A percentile compares a stretch with the other conserved stretches of the same genome.
phyloP scores from a whole-genome alignment of 148 eudicot species.

The Camellia lanceoleosa region DNA sequence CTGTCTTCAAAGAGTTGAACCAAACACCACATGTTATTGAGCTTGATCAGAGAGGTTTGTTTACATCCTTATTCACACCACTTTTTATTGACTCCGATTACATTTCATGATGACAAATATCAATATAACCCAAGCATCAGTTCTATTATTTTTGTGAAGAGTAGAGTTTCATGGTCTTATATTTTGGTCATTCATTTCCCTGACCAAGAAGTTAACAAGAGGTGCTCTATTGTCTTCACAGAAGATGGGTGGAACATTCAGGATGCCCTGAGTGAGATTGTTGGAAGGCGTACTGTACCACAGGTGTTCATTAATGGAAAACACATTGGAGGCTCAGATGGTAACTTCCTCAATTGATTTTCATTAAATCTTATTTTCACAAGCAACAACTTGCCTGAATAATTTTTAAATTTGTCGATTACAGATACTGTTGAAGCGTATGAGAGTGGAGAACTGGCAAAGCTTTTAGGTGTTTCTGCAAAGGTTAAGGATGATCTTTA shows the following conservation, averaged over 20 bases:
- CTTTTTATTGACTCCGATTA: neutral
- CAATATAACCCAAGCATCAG: neutral
- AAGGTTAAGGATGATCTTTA: slow-evolving; percentile 39
- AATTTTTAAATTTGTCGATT: neutral
- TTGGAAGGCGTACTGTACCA: slow-evolving; percentile 91
- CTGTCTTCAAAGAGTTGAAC: slow-evolving; percentile 72
- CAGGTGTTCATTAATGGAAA: slow-evolving; percentile 94
- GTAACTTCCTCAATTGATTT: slow-evolving; percentile 31
- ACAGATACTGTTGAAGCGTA: slow-evolving; percentile 75
- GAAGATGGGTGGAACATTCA: slow-evolving; percentile 83
- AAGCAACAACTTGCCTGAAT: neutral
- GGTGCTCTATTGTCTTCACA: slow-evolving; percentile 23
- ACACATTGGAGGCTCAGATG: slow-evolving; percentile 98
- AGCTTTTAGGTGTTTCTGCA: slow-evolving; percentile 61
- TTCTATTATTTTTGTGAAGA: neutral
- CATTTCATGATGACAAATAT: neutral
- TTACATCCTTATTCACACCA: neutral
- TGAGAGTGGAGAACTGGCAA: slow-evolving; percentile 60
- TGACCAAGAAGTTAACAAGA: neutral
- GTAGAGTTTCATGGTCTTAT: neutral
- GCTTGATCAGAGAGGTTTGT: slow-evolving; percentile 90
- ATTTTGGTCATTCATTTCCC: neutral
- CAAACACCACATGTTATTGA: slow-evolving; percentile 76
- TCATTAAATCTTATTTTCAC: neutral
- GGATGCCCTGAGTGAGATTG: slow-evolving; percentile 62